Base-by-base conservation (phyloP, 2,329 filamentous ascomycete genomes). In the Ascochyta clinopodiicola region DNA sequence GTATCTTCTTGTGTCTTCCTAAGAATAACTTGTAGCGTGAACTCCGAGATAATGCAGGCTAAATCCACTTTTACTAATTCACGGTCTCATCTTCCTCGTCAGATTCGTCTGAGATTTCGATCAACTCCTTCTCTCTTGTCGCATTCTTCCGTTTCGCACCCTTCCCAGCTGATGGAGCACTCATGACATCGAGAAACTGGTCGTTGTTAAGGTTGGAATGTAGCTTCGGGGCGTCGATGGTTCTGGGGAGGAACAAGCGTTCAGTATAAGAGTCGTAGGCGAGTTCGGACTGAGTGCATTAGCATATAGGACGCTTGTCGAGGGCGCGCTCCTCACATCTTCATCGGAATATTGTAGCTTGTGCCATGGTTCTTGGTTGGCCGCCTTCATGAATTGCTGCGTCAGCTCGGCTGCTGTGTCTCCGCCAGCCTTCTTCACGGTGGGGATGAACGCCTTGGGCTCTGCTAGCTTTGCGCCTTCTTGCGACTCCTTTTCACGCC, bases 291-390 rank as follows among this genome's bases (percentile, higher is more conserved):
- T 82, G 27, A n/a, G 22, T 9, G 24, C 13, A 37, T 61, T 15
- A 66, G 57, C 42, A 43, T 6, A 24, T 7, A 21, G 17, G 29
- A 13, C 17, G 12, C n/a, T 25, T 21, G 19, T 3, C 22, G 9
- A 29, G 32, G 40, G 8, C 38, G 24, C 5, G 9, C 4, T 34
- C 2, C 64, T 48, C 65, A 82, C 86, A 68, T 95, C 89, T 74
- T 96, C 91, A 71, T 96, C 91, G 46, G 89, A 83, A 80, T 93
- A 97, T 58, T 86, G 82, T 74, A 96, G 84, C 58, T 82, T 85
- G 61, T 86, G 84, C 95, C 95, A 99, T 52, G 82, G 80, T 73
- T 99, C 94, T 47, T 87, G 84, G 78, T 96, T 90, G 38, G 96
- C 92, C 39, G 83, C 79, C 64, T 89, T 86, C 61, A 98, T 84